A percentile compares a stretch with the other conserved stretches of the same genome.
phyloP scores from a whole-genome alignment of 1,284 basidiomycete genomes.

The Cutaneotrichosporon curvatum region DNA sequence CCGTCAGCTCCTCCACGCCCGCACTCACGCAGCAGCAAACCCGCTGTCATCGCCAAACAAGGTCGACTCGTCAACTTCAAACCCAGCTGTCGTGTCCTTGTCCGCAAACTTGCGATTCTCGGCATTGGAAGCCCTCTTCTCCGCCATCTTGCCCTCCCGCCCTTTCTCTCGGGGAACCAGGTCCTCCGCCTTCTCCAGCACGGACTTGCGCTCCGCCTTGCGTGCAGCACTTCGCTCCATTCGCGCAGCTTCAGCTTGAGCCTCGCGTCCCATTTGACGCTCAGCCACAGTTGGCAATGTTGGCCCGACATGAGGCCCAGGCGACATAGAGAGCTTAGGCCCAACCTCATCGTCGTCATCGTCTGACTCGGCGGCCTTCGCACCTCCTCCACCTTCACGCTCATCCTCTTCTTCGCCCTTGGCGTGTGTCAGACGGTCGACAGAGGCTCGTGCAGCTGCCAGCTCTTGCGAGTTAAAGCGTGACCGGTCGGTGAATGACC shows the following conservation, averaged over 20 bases:
- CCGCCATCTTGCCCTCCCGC: slow-evolving; percentile 42
- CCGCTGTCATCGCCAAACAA: slow-evolving; percentile 38
- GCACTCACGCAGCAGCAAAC: slow-evolving; percentile 42
- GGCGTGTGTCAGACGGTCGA: slow-evolving; percentile 13
- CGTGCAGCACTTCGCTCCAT: slow-evolving; percentile 19
- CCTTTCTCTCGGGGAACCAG: slow-evolving; percentile 31
- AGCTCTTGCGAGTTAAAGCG: slow-evolving; percentile 23
- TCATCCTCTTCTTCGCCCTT: neutral
- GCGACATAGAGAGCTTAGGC: slow-evolving; percentile 1
- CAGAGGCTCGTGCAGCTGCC: slow-evolving; percentile 9
- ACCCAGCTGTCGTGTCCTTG: slow-evolving; percentile 34
- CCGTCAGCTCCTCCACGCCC: neutral
- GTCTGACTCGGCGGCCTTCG: neutral
- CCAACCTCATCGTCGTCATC: slow-evolving; percentile 9
- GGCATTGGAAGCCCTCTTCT: slow-evolving; percentile 39
- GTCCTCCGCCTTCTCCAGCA: slow-evolving; percentile 36
- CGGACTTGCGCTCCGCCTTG: slow-evolving; percentile 20
- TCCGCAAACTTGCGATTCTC: slow-evolving; percentile 40
- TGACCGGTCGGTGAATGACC: slow-evolving; percentile 32
- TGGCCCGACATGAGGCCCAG: slow-evolving; percentile 18
- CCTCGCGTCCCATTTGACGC: slow-evolving; percentile 38
- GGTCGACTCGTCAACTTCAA: slow-evolving; percentile 42
- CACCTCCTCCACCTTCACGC: neutral
- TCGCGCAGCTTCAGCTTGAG: slow-evolving; percentile 15
- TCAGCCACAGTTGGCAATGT: slow-evolving; percentile 29